phyloP scores from a whole-genome alignment of 2,329 filamentous ascomycete genomes.

The Alternaria novae-zelandiae region DNA sequence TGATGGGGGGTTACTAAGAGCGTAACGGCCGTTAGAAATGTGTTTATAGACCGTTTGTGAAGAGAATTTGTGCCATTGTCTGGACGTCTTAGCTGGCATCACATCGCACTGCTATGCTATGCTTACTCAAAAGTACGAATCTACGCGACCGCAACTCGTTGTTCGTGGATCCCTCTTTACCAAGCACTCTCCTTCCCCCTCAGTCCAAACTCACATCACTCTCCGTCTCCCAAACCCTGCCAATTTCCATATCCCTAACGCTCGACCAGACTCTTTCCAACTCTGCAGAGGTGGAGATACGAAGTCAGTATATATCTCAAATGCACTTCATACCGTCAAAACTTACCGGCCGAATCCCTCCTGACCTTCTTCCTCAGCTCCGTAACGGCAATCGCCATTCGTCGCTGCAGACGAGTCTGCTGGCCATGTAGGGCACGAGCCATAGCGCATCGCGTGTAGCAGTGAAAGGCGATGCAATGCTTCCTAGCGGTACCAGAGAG shows the following conservation, averaged over 20 bases:
- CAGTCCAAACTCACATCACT: neutral
- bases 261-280: neutral
- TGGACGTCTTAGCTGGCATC: neutral
- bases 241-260: neutral
- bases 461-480: neutral
- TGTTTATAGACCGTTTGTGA: neutral
- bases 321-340: neutral
- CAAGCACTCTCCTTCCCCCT: neutral
- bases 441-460: neutral
- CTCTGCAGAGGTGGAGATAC: neutral
- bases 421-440: neutral
- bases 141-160: neutral
- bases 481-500: neutral
- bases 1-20: neutral
- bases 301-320: neutral
- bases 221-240: neutral
- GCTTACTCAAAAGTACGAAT: neutral
- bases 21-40: neutral
- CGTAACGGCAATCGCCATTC: neutral
- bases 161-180: neutral
- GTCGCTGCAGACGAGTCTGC: neutral
- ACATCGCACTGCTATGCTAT: neutral
- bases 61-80: neutral
- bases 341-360: neutral
- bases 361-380: neutral